Evolutionary conservation across 768 basidiomycete genomes (phyloP).

Genomic region (Suillus decipiens): DNA sequence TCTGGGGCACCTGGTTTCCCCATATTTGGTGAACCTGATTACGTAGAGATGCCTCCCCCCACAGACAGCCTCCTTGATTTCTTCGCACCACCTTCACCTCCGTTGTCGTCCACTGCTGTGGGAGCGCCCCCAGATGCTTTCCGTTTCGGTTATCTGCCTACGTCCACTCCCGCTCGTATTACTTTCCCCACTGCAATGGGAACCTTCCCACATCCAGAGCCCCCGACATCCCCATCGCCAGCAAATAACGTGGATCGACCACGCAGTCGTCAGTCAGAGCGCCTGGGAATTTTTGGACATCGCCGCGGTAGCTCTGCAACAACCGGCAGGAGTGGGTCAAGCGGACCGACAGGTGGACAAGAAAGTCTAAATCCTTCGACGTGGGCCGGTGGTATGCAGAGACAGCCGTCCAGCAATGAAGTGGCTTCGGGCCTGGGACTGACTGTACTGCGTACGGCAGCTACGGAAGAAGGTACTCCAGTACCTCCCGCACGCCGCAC

Average conservation of each 20-base stretch:
- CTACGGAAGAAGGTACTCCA: conserved; percentile 42
- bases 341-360: conserved; percentile 31
- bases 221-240: conserved; percentile 36
- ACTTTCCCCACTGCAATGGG: conserved; percentile 40
- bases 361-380: conserved; percentile 36
- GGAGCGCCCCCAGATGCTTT: conserved; percentile 58
- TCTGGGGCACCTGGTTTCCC: conserved; percentile 33
- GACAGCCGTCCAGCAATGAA: conserved; percentile 45
- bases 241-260: conserved; percentile 34
- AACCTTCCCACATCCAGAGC: conserved; percentile 36
- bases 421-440: conserved; percentile 47
- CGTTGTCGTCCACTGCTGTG: conserved; percentile 41
- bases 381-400: conserved; percentile 26
- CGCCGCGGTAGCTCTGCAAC: conserved; percentile 42
- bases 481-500: conserved; percentile 59
- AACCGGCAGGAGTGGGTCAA: conserved; percentile 28
- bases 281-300: conserved; percentile 29
- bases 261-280: conserved; percentile 35
- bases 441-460: conserved; percentile 38
- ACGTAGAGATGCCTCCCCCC: conserved; percentile 48
- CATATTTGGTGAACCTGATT: conserved; percentile 40
- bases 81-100: conserved; percentile 46
- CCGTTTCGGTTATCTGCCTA: conserved; percentile 50
- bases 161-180: conserved; percentile 51
- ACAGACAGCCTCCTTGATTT: conserved; percentile 54